Evolutionary conservation across 2,329 filamentous ascomycete species (phyloP).

Genomic region (Alternaria infectoria): DNA sequence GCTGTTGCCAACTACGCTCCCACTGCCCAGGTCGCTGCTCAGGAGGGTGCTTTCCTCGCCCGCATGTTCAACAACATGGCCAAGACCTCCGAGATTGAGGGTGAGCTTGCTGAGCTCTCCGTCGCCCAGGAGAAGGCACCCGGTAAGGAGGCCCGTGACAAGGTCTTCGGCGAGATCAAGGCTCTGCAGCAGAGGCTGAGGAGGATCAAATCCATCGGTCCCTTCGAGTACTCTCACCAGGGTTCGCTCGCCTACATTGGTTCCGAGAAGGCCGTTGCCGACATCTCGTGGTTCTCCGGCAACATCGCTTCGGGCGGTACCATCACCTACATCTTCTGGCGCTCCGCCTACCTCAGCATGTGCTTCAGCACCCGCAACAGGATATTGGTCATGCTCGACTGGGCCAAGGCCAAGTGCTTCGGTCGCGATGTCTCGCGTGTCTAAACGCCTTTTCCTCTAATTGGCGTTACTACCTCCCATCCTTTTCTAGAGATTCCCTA

Average conservation of each 20-base stretch:
- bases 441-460: constrained; percentile 10
- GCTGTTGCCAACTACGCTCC: constrained; percentile 97
- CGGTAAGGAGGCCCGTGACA: constrained; percentile 65
- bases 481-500: constrained; percentile 1
- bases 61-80: constrained; percentile 99
- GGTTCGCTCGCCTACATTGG: constrained; percentile 97
- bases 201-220: constrained; percentile 91
- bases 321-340: constrained; percentile 98
- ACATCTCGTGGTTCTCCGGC: constrained; percentile 96
- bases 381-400: constrained; percentile 89
- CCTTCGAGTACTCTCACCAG: constrained; percentile 98
- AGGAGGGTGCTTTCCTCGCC: constrained; percentile 94
- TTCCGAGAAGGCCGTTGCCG: constrained; percentile 95
- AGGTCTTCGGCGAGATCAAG: constrained; percentile 78
- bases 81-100: constrained; percentile 84
- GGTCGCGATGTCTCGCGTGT: constrained; percentile 92
- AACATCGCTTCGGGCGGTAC: constrained; percentile 94
- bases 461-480: background rate
- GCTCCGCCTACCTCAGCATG: constrained; percentile 98
- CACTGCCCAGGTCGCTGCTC: constrained; percentile 93
- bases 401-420: constrained; percentile 96
- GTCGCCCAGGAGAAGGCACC: constrained; percentile 68
- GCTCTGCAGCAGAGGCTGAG: constrained; percentile 83
- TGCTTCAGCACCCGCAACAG: constrained; percentile 99
- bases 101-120: constrained; percentile 73